Percentiles rank a stretch among this genome's conserved stretches.
These are phyloP conservation scores for Fusarium sp. DNA, from an alignment of 2,329 filamentous ascomycete species.

Conservation along the genomic window DNA sequence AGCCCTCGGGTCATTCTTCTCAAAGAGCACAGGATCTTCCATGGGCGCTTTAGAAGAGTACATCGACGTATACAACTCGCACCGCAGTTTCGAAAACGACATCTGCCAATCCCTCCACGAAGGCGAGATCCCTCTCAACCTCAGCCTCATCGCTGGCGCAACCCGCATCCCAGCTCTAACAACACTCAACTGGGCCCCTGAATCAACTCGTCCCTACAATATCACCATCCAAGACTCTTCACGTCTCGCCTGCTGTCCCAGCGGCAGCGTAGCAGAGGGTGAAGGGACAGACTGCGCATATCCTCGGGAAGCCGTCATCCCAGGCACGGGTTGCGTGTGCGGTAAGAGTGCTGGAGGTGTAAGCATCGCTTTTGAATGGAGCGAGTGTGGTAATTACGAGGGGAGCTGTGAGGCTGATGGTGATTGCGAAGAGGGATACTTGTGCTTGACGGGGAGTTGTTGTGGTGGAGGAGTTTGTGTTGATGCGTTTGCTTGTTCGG, in stretches of 20 bases:
- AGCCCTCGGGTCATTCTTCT: constrained; percentile 46
- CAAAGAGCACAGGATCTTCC: constrained; percentile 31
- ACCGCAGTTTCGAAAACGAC: constrained; percentile 46
- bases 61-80: constrained; percentile 46
- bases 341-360: constrained; percentile 43
- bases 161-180: constrained; percentile 44
- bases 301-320: constrained; percentile 45
- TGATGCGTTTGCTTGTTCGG: constrained; percentile 50
- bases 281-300: constrained; percentile 44
- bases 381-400: constrained; percentile 49
- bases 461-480: constrained; percentile 50
- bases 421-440: constrained; percentile 38
- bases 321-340: constrained; percentile 48
- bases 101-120: constrained; percentile 49
- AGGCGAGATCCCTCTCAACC: constrained; percentile 45
- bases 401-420: constrained; percentile 43
- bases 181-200: constrained; percentile 45
- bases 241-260: constrained; percentile 48
- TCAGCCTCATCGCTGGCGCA: constrained; percentile 48
- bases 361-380: constrained; percentile 47
- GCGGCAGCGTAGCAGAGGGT: constrained; percentile 38
- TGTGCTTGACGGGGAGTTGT: constrained; percentile 50
- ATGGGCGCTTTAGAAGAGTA: constrained; percentile 45
- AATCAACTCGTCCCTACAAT: constrained; percentile 41
- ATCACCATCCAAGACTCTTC: constrained; percentile 49